phyloP scores from a whole-genome alignment of 2,329 filamentous ascomycete genomes.

The Myotisia sp. region DNA sequence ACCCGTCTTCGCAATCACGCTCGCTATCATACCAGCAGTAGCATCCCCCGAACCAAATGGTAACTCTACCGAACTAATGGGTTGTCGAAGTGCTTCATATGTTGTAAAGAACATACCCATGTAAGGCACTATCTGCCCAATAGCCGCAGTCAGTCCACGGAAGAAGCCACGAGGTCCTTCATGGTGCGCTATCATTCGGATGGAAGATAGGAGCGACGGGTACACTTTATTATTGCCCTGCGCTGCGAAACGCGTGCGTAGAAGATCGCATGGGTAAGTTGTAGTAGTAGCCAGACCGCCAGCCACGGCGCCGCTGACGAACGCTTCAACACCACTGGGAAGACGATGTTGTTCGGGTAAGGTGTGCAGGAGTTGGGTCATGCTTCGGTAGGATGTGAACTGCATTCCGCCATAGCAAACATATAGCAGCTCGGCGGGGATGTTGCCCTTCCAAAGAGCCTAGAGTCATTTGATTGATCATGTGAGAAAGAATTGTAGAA shows the following conservation, averaged over 20 bases:
- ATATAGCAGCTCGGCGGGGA: conserved; percentile 90
- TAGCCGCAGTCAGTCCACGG: conserved; percentile 64
- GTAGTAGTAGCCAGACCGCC: conserved; percentile 67
- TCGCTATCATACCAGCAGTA: conserved; percentile 63
- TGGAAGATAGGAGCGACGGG: conserved; percentile 49
- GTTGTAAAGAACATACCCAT: conserved; percentile 93
- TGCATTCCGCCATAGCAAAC: conserved; percentile 79
- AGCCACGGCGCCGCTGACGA: conserved; percentile 67
- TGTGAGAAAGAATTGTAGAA: conserved; percentile 1
- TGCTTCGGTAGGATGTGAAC: conserved; percentile 73
- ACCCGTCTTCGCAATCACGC: conserved; percentile 68
- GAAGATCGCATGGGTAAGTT: conserved; percentile 86
- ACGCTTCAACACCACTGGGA: conserved; percentile 58
- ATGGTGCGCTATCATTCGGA: conserved; percentile 56
- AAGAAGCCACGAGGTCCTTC: conserved; percentile 78
- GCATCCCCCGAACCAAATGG: conserved; percentile 72
- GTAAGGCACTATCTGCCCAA: conserved; percentile 82
- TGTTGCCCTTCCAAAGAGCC: conserved; percentile 92
- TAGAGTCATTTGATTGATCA: conserved; percentile 13
- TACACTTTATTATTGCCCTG: conserved; percentile 78
- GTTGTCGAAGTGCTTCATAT: conserved; percentile 62
- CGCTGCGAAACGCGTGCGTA: conserved; percentile 91
- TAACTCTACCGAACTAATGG: conserved; percentile 41
- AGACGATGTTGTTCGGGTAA: conserved; percentile 36
- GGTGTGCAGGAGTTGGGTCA: conserved; percentile 51